phyloP scores from a whole-genome alignment of 2,329 filamentous ascomycete genomes.

The Talaromyces islandicus region DNA sequence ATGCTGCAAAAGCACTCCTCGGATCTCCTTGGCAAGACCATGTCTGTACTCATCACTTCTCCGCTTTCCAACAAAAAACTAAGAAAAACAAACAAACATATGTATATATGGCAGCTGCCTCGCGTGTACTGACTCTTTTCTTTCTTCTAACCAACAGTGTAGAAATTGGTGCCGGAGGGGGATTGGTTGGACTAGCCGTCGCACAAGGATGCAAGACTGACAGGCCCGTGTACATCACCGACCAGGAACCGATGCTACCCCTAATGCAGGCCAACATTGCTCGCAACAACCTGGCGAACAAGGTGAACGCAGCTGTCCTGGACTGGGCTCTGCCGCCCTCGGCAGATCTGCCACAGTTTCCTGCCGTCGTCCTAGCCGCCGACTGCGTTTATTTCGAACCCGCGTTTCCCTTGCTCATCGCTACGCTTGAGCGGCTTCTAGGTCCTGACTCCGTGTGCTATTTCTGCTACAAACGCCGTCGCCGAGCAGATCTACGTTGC shows the following conservation, averaged over 20 bases:
- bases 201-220: conserved; percentile 51
- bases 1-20: conserved; percentile 67
- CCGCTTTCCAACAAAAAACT: neutral
- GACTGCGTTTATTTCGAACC: conserved; percentile 98
- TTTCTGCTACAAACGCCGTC: conserved; percentile 93
- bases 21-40: conserved; percentile 60
- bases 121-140: neutral
- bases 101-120: neutral
- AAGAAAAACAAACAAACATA: neutral
- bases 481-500: conserved; percentile 72
- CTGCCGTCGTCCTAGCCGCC: conserved; percentile 82
- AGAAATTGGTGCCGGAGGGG: conserved; percentile 87
- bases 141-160: conserved; percentile 50
- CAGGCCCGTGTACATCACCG: conserved; percentile 68
- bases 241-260: conserved; percentile 77
- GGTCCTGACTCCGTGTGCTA: conserved; percentile 61
- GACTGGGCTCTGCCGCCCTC: conserved; percentile 62
- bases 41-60: conserved; percentile 53
- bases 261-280: conserved; percentile 82
- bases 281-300: conserved; percentile 65
- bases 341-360: conserved; percentile 42
- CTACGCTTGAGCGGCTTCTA: conserved; percentile 70
- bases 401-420: conserved; percentile 79
- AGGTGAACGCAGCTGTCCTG: conserved; percentile 63
- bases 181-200: conserved; percentile 67